Base-by-base conservation (phyloP, 2,329 filamentous ascomycete genomes). In the Dryadomyces quercus-mongolicae region DNA sequence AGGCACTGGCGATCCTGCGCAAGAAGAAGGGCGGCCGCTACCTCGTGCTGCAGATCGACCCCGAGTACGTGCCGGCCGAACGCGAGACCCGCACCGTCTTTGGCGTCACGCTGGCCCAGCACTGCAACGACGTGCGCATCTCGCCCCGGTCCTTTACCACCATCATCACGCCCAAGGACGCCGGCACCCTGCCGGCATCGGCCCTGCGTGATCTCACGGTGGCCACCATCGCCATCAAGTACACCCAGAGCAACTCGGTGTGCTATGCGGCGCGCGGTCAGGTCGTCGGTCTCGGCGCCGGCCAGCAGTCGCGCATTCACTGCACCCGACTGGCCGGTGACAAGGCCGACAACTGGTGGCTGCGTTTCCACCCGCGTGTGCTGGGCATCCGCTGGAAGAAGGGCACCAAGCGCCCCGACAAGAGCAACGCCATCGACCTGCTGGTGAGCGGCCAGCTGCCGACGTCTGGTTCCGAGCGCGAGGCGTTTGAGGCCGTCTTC, bases 311-410 rank as follows among this genome's bases (percentile, higher is more conserved):
- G 58, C 86, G 93, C 62, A 98, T 98, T 63, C 93, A 98, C 79
- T 98, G 93, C 81, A 98, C 93, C 45, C 86, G 93, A 61, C 82
- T 98, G 52, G 93, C 93, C 12, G 93, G 93, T 57, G 92, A 97
- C 76, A 98, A 98, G 78, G 89, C 91, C 50, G 93, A 98, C 72
- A 96, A 95, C 78, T 97, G 92, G 92, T 98, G 92, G 93, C 86
- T 98, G 78, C 87, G 93, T 65, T 97, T 97, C 82, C 88, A 96
- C 75, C 85, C 88, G 62, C 85, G 88, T 53, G 88, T 93, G 13
- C 78, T 97, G 51, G 78, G 75, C 66, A 85, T 98, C 68, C 88
- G 92, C 75, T 98, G 90, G 88, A 96, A 95, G 80, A 92, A 93
- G 75, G 92, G 93, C 64, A 89, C 87, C 66, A 97, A 97, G 83